Percentiles rank a stretch among this genome's conserved stretches.
phyloP scores from a whole-genome alignment of 2,329 filamentous ascomycete genomes.

The Cyphellophora attinorum region DNA sequence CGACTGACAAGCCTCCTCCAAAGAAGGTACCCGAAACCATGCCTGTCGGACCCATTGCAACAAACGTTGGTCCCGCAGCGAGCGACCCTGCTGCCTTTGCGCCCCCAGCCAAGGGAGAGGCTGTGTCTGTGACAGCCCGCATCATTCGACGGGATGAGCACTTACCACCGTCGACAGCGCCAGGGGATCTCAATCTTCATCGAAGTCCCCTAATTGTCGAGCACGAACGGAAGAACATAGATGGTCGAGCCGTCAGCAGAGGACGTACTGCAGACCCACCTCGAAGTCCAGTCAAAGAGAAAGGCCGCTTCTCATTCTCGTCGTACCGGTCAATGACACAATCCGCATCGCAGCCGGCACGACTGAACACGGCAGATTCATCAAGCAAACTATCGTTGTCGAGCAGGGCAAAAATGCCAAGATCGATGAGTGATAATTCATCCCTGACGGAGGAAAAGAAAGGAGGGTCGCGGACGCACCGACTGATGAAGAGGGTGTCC shows the following conservation, averaged over 20 bases:
- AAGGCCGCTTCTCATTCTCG: conserved; percentile 29
- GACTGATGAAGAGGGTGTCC: conserved; percentile 60
- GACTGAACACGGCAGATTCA: conserved; percentile 27
- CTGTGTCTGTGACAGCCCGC: conserved; percentile 78
- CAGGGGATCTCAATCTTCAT: conserved; percentile 34
- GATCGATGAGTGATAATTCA: conserved; percentile 25
- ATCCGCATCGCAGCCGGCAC: too few relatives aligned
- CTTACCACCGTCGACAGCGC: conserved; percentile 12
- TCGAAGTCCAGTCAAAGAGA: conserved; percentile 11
- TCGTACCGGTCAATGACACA: conserved; percentile 28
- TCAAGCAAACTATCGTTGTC: conserved; percentile 29
- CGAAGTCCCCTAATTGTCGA: conserved; percentile 54
- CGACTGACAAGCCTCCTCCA: conserved; percentile 18
- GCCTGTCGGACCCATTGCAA: neutral
- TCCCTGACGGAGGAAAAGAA: conserved; percentile 35
- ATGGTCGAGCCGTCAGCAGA: conserved; percentile 5
- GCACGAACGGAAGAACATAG: conserved; percentile 43
- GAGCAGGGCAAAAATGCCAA: conserved; percentile 26
- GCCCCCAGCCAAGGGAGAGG: conserved; percentile 41
- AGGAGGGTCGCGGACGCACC: conserved; percentile 47
- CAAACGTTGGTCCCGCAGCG: neutral
- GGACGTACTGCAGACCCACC: neutral
- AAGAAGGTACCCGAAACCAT: conserved; percentile 6
- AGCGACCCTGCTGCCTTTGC: conserved; percentile 1
- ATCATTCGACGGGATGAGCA: conserved; percentile 55